These are phyloP conservation scores for Hypoxylon sp. DNA, from an alignment of 2,329 filamentous ascomycete species.

Conservation along the genomic window DNA sequence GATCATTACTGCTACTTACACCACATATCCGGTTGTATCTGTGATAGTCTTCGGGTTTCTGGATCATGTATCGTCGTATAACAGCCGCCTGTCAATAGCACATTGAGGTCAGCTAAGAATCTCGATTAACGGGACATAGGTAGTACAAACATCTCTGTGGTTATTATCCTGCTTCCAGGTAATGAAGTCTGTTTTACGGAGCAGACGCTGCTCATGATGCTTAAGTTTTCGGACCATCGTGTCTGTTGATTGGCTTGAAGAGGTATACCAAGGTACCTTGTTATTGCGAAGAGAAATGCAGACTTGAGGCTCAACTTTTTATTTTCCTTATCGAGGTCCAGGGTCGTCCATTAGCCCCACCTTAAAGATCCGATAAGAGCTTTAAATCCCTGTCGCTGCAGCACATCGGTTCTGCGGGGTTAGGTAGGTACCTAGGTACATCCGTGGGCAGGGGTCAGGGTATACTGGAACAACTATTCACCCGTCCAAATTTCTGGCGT, in stretches of 20 bases:
- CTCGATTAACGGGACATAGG: not conserved
- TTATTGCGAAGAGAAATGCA: slow-evolving; percentile 13
- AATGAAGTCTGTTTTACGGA: slow-evolving; percentile 93
- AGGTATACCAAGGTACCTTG: not conserved
- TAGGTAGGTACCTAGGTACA: too few relatives aligned
- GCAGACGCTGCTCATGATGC: slow-evolving; percentile 95
- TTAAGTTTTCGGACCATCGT: slow-evolving; percentile 96
- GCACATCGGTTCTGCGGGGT: slow-evolving; percentile 20
- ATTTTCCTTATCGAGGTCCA: slow-evolving; percentile 37
- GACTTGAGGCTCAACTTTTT: slow-evolving; percentile 38
- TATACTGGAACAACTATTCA: slow-evolving; percentile 38
- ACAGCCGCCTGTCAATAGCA: slow-evolving; percentile 62
- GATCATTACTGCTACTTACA: slow-evolving; percentile 59
- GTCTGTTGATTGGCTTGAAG: slow-evolving; percentile 31
- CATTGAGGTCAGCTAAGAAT: slow-evolving; percentile 23
- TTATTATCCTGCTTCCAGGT: slow-evolving; percentile 90
- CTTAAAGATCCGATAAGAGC: slow-evolving; percentile 40
- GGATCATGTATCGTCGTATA: slow-evolving; percentile 89
- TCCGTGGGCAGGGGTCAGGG: slow-evolving; percentile 9
- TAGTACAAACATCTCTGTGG: slow-evolving; percentile 79
- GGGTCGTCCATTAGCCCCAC: slow-evolving; percentile 17
- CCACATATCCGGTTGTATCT: slow-evolving; percentile 74
- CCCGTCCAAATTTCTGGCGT: slow-evolving; percentile 37
- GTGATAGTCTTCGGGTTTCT: slow-evolving; percentile 88
- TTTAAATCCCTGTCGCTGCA: slow-evolving; percentile 24